phyloP scores from a whole-genome alignment of 495 filamentous ascomycete species.

The Oleoguttula mirabilis region DNA sequence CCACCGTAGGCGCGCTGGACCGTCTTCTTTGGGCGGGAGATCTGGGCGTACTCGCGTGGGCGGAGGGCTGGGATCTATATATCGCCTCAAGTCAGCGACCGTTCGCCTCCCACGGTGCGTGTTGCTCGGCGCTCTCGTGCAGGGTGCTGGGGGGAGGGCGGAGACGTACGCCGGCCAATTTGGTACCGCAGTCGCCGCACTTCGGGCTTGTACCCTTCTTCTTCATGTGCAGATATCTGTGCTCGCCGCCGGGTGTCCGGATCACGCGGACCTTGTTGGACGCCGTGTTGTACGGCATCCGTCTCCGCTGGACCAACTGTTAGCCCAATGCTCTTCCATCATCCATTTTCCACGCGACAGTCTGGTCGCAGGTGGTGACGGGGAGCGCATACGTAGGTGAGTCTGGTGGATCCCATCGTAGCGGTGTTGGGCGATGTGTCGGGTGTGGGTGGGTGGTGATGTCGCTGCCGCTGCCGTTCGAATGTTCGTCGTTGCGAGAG shows the following conservation, averaged over 20 bases:
- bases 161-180: conserved; percentile 79
- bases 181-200: conserved; percentile 96
- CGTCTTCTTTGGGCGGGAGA: conserved; percentile 97
- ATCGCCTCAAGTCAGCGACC: too few species aligned
- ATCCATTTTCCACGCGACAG: neutral
- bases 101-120: too few species aligned
- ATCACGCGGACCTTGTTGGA: conserved; percentile 94
- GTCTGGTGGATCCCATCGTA: conserved; percentile 58
- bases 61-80: conserved; percentile 87
- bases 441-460: conserved; percentile 47
- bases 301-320: conserved; percentile 8
- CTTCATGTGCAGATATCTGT: conserved; percentile 96
- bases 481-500: neutral
- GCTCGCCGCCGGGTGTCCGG: conserved; percentile 90
- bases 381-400: conserved; percentile 54
- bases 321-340: neutral
- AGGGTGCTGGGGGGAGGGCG: conserved; percentile 19
- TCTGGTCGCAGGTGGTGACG: neutral
- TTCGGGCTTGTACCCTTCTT: conserved; percentile 93
- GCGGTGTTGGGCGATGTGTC: conserved; percentile 34
- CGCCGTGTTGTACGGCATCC: conserved; percentile 67
- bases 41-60: conserved; percentile 88
- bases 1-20: conserved; percentile 97
- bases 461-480: conserved; percentile 5
- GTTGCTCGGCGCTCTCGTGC: neutral